Conservation (phyloP, 148 eudicot species). For the Fagopyrum esculentum region DNA sequence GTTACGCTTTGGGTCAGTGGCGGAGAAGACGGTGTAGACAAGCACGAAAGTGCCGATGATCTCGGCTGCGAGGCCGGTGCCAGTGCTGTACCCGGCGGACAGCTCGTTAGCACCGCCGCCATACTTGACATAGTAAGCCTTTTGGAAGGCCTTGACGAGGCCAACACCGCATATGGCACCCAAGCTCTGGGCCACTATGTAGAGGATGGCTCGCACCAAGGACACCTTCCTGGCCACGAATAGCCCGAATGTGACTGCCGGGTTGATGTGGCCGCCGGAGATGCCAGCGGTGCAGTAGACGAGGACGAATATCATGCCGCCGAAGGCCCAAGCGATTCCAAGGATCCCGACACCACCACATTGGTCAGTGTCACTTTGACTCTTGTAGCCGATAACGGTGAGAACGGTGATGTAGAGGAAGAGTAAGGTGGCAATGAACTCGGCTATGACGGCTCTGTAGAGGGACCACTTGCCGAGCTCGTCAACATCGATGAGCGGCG, state of each 20-base stretch:
- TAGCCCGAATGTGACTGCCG: constrained; percentile 26
- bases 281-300: constrained; percentile 30
- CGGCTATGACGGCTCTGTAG: no score
- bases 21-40: constrained; percentile 14
- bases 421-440: no score
- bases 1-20: constrained; percentile 8
- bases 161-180: constrained; percentile 25
- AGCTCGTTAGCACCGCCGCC: constrained; percentile 15
- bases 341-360: constrained; percentile 27
- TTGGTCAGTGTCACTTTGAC: not conserved
- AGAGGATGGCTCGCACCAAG: constrained; percentile 16
- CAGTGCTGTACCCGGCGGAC: constrained; percentile 13
- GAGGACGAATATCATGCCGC: constrained; percentile 30
- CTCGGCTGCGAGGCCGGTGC: constrained; percentile 11
- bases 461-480: no score
- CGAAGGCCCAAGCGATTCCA: constrained; percentile 29
- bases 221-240: constrained; percentile 22
- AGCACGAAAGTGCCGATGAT: constrained; percentile 15
- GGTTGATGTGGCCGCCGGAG: constrained; percentile 26
- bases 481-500: no score
- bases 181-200: constrained; percentile 17
- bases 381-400: no score
- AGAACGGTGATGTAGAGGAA: no score
- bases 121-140: not conserved
- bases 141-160: constrained; percentile 21